These are phyloP conservation scores for Castanea crenata DNA, from an alignment of 306 rosid species.

Conservation along the genomic window DNA sequence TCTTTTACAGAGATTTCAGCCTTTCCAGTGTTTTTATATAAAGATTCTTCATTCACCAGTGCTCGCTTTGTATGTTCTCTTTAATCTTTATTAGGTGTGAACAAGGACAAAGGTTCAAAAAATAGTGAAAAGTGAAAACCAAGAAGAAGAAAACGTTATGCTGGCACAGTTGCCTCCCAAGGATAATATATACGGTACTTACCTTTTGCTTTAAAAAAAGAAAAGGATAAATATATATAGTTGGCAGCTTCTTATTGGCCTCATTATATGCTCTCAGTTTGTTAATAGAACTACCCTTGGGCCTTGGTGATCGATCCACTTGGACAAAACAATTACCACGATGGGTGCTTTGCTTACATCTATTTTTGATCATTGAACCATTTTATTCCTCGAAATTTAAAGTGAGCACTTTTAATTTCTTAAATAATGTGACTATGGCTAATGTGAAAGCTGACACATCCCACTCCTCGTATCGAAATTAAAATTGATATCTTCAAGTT, in stretches of 20 bases:
- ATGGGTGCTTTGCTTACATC: no score
- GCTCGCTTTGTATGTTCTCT: not conserved
- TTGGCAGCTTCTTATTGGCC: conserved; percentile 19
- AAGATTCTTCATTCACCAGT: not conserved
- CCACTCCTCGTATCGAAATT: no score
- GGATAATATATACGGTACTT: not conserved
- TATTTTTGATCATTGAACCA: no score
- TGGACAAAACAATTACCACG: no score
- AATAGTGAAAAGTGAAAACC: conserved; percentile 12
- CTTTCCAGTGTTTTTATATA: not conserved
- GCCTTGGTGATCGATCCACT: no score
- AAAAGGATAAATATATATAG: no score
- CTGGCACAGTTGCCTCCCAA: conserved; percentile 1
- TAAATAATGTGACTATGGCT: no score
- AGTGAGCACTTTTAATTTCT: no score
- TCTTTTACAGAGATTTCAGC: not conserved
- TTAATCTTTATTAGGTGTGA: conserved; percentile 4
- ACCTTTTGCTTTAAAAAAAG: no score
- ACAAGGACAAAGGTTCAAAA: conserved; percentile 17
- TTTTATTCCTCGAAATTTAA: no score
- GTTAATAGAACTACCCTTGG: not conserved
- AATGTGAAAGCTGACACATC: no score
- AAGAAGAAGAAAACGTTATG: conserved; percentile 2
- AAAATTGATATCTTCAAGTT: no score
- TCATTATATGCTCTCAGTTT: conserved; percentile 5